A percentile compares a stretch with the other conserved stretches of the same genome.
Evolutionary conservation across 768 basidiomycete genomes (phyloP).

Genomic region (Xerocomellus chrysenteron): DNA sequence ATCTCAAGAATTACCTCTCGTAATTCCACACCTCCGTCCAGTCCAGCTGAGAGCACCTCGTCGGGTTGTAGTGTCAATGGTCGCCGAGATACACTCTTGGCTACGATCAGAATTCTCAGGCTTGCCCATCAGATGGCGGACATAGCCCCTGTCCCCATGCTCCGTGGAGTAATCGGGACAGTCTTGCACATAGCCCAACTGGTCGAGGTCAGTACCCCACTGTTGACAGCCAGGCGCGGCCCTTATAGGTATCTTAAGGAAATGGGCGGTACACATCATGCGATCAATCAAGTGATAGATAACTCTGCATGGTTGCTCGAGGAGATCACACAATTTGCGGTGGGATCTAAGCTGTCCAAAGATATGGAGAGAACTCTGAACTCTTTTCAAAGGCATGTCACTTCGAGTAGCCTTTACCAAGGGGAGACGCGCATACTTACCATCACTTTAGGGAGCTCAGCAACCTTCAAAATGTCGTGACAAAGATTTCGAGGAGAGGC

Average conservation of each 20-base stretch:
- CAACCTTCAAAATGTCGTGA: slow-evolving; percentile 6
- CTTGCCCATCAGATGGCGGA: slow-evolving; percentile 9
- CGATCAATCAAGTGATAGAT: slow-evolving; percentile 14
- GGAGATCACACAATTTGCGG: slow-evolving; percentile 1
- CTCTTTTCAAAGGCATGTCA: slow-evolving; percentile 6
- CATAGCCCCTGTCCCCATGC: neutral
- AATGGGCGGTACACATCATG: slow-evolving; percentile 14
- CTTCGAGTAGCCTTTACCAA: too few species aligned
- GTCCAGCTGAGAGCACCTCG: neutral
- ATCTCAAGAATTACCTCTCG: neutral
- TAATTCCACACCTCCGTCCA: neutral
- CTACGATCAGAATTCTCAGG: slow-evolving; percentile 6
- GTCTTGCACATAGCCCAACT: slow-evolving; percentile 6
- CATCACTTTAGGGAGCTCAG: slow-evolving; percentile 5
- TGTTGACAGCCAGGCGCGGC: neutral
- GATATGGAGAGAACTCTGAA: slow-evolving; percentile 4
- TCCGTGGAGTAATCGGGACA: slow-evolving; percentile 8
- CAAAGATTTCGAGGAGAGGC: slow-evolving; percentile 3
- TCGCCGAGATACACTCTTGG: neutral
- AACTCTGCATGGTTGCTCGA: slow-evolving; percentile 14
- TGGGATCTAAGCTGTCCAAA: neutral
- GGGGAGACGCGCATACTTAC: neutral
- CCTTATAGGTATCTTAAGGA: slow-evolving; percentile 1
- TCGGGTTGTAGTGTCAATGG: slow-evolving; percentile 2
- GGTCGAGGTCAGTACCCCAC: slow-evolving; percentile 5